Evolutionary conservation across 202 grass and related monocot genomes (phyloP), one percentile per base, ranked within the genome.

Genomic region (Zizania palustris): DNA sequence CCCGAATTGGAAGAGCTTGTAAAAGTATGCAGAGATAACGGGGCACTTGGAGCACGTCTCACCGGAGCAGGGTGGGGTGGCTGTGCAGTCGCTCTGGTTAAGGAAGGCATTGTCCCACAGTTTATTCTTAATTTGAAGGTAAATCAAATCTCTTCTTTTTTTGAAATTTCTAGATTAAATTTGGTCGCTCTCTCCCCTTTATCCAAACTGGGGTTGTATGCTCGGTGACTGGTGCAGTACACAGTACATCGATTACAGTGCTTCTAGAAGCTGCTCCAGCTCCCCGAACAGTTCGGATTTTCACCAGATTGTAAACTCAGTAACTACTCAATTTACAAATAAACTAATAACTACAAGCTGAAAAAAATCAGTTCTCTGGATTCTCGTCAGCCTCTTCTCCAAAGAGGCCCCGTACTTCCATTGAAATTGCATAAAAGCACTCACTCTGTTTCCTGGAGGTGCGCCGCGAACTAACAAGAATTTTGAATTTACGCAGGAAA

Each of bases 31-130:
- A 77, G 85, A 86, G 89, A 92, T 14, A 85, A 90, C 7, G 91
- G 91, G 60, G 91, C 96, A 7, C 91, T 98, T 5, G 96, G 96
- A 76, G 96, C 96, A 35, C 88, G 96, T 43, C 91, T 98, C 13
- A 98, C 96, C 38, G 96, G 96, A 69, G 96, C 96, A 6, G 91
- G 96, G 3, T 98, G 96, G 96, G 96, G 96, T 48, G 96, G 96
- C 39, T 98, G 96, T 79, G 87, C 83, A 4, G 96, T 98, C 1
- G 84, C 96, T 73, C 70, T 98, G 50, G 96, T 98, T 57, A 92
- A 98, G 81, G 96, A 98, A 80, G 62, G 38, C 72, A 92, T 90
- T 21, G 89, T 95, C 42, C 91, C 91, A 8, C 85, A 95, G 61
- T 98, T 98, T 78, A 98, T 98, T 67, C 89, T 90, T 37, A 98